Evolutionary conservation across 1,284 basidiomycete genomes (phyloP), one percentile per base, ranked within the genome.

Genomic region (Wolfiporia cocos): DNA sequence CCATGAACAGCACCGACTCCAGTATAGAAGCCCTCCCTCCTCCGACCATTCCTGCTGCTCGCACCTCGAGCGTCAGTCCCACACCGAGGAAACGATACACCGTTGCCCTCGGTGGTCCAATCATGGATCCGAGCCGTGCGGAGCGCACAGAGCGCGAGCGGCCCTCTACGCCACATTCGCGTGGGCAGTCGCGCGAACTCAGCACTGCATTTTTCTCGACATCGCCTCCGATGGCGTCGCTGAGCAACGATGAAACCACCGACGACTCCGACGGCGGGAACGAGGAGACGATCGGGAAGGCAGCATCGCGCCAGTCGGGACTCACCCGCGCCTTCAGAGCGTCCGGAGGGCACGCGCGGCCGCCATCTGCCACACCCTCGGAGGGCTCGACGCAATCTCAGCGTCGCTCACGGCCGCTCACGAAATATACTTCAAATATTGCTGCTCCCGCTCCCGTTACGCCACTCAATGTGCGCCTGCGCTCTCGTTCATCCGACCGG

Each of bases 51-150:
- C 63, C 60, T 28, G 49, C 58, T 3, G 42, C 61, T 31, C 55
- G 59, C 1, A 68, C 68, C 11, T 60, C 68, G 1, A 84, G 71
- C 44, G 68, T 79, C 22, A 85, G 81, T 49, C 85, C 85, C 1
- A 86, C 84, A 0, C 83, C 85, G 1, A 65, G 82, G 35, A 90
- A 90, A 54, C 70, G 87, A 26, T 89, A 90, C 56, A 89, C 87
- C 0, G 85, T 89, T 34, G 86, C 87, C 1, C 69, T 90, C 0
- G 86, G 86, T 12, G 78, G 73, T 4, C 81, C 81, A 0, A 77
- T 84, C 46, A 69, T 73, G 37, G 66, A 70, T 6, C 70, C 32
- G 53, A 67, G 60, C 42, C 54, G 62, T 17, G 59, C 15, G 49
- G 62, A 62, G 35, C 58, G 50, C 9, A 61, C 58, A 12, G 47